Evolutionary conservation across 2,329 filamentous ascomycete species (phyloP).

Genomic region (Ophiosphaerella korrae): DNA sequence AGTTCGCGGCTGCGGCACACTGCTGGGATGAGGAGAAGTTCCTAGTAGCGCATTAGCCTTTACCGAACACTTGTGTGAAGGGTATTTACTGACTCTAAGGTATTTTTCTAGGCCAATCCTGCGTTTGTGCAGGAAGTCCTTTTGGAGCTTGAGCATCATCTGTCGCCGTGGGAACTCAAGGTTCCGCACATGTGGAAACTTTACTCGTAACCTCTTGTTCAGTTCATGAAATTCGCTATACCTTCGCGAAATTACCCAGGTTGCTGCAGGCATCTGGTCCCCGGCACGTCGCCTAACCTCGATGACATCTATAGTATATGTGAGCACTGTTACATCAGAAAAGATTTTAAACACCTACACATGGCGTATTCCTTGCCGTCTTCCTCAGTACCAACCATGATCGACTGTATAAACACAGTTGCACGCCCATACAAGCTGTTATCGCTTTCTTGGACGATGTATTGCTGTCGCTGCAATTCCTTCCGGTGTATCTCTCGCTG

Average conservation of each 20-base stretch:
- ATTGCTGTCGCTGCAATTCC: slow-evolving; percentile 94
- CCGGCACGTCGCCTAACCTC: slow-evolving; percentile 90
- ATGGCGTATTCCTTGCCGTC: slow-evolving; percentile 93
- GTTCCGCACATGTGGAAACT: slow-evolving; percentile 85
- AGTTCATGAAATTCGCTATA: slow-evolving; percentile 98
- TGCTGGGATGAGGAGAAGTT: slow-evolving; percentile 83
- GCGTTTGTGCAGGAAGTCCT: slow-evolving; percentile 91
- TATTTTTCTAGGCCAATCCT: slow-evolving; percentile 84
- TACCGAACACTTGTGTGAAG: neutral
- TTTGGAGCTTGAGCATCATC: slow-evolving; percentile 95
- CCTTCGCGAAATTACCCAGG: slow-evolving; percentile 88
- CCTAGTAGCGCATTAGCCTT: slow-evolving; percentile 44
- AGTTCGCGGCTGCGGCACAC: slow-evolving; percentile 93
- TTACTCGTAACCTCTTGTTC: slow-evolving; percentile 82
- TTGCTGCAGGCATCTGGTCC: slow-evolving; percentile 94
- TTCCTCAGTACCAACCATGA: slow-evolving; percentile 88
- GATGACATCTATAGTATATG: slow-evolving; percentile 66
- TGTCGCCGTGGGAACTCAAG: slow-evolving; percentile 91
- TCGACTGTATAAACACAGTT: slow-evolving; percentile 85
- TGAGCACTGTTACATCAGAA: slow-evolving; percentile 2
- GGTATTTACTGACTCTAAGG: slow-evolving; percentile 52
- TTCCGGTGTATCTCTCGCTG: slow-evolving; percentile 92
- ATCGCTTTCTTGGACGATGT: slow-evolving; percentile 95
- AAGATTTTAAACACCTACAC: slow-evolving; percentile 56
- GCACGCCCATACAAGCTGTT: slow-evolving; percentile 95